Evolutionary conservation across 768 basidiomycete species (phyloP).

Genomic region (Favolaschia claudopus): DNA sequence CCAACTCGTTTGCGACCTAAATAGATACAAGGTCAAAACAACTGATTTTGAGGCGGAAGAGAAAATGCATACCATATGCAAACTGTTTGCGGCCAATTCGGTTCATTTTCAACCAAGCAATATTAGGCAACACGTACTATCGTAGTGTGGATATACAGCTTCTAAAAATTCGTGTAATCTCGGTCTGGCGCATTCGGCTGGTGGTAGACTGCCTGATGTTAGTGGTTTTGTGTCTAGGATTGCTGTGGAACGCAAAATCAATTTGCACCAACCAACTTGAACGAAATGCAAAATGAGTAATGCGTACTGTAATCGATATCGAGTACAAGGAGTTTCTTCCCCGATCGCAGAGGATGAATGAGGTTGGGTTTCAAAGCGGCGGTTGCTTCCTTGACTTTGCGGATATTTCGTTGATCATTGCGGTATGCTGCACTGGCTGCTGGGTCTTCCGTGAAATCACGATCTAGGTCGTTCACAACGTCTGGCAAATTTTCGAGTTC

Average conservation of each 20-base stretch:
- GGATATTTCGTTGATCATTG: constrained; percentile 81
- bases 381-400: constrained; percentile 80
- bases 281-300: not conserved
- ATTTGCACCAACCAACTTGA: not conserved
- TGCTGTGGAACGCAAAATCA: constrained; percentile 49
- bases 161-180: constrained; percentile 86
- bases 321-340: constrained; percentile 84
- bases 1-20: constrained; percentile 89
- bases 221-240: constrained; percentile 88
- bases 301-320: constrained; percentile 91
- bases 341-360: constrained; percentile 77
- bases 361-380: constrained; percentile 70
- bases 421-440: constrained; percentile 65
- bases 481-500: constrained; percentile 73
- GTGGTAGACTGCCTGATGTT: constrained; percentile 81
- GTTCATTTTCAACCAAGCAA: not conserved
- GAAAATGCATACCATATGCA: constrained; percentile 74
- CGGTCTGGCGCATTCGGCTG: constrained; percentile 84
- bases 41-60: not conserved
- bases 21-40: not conserved
- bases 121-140: constrained; percentile 53
- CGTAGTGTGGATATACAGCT: constrained; percentile 81
- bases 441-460: constrained; percentile 74
- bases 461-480: constrained; percentile 82
- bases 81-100: constrained; percentile 44